Percentiles rank a stretch among this genome's conserved stretches.
These are phyloP conservation scores for Cudoniella acicularis DNA, from an alignment of 495 filamentous ascomycete genomes.

Conservation along the genomic window DNA sequence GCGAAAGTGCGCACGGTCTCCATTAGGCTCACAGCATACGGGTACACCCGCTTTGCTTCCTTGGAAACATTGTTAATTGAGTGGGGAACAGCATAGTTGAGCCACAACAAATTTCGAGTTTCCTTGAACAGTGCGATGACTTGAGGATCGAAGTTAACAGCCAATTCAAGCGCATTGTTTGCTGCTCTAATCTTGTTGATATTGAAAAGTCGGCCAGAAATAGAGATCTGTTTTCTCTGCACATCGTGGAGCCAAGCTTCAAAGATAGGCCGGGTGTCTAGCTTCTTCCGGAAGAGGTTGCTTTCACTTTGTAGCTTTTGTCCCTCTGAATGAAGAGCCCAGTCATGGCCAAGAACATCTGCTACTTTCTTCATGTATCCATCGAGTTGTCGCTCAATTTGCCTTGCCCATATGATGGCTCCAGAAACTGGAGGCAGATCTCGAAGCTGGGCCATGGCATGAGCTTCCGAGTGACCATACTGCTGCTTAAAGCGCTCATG, in stretches of 20 bases:
- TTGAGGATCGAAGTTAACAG: constrained; percentile 94
- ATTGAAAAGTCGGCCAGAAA: constrained; percentile 85
- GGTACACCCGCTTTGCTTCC: constrained; percentile 95
- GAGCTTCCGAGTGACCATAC: constrained; percentile 95
- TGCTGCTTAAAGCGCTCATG: constrained; percentile 98
- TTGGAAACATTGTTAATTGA: constrained; percentile 92
- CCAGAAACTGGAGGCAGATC: constrained; percentile 94
- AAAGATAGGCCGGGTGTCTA: constrained; percentile 89
- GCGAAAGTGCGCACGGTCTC: constrained; percentile 88
- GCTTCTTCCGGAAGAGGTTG: constrained; percentile 87
- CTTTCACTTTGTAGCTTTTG: constrained; percentile 89
- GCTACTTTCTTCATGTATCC: constrained; percentile 98
- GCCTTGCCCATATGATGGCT: constrained; percentile 93
- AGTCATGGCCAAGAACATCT: constrained; percentile 88
- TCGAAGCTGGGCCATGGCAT: constrained; percentile 93
- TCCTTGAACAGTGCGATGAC: constrained; percentile 98
- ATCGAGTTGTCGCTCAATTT: constrained; percentile 93
- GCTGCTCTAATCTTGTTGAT: constrained; percentile 82
- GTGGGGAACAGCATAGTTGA: constrained; percentile 89
- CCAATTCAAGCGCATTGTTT: constrained; percentile 79
- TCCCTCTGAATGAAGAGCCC: constrained; percentile 90
- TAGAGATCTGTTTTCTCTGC: constrained; percentile 77
- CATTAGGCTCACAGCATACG: constrained; percentile 96
- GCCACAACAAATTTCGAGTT: constrained; percentile 93
- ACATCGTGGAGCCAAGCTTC: constrained; percentile 94